Evolutionary conservation across 1,284 basidiomycete species (phyloP).

Genomic region (Cryptococcus depauperatus): DNA sequence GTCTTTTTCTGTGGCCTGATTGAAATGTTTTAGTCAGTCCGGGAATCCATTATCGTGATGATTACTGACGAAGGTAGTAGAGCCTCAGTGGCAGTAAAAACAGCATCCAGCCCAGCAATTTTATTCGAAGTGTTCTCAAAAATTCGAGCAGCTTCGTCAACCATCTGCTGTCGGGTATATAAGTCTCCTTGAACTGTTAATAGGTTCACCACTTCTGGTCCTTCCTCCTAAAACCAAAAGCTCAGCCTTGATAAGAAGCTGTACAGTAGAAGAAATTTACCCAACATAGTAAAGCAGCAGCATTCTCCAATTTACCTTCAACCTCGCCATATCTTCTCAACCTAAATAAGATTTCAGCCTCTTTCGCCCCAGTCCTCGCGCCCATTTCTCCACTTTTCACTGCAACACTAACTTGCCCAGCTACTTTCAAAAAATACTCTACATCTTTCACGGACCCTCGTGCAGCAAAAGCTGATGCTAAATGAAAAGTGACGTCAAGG

Average conservation of each 20-base stretch:
- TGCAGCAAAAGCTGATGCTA: slow-evolving; percentile 56
- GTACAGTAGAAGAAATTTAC: slow-evolving; percentile 17
- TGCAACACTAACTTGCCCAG: slow-evolving; percentile 58
- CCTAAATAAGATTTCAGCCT: slow-evolving; percentile 61
- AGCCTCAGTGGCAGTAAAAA: slow-evolving; percentile 30
- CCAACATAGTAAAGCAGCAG: slow-evolving; percentile 40
- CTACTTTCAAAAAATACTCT: slow-evolving; percentile 70
- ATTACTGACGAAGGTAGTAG: slow-evolving; percentile 24
- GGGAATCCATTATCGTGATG: slow-evolving; percentile 44
- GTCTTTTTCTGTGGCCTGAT: slow-evolving; percentile 14
- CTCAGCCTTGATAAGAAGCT: not conserved
- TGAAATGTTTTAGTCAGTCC: too few relatives aligned
- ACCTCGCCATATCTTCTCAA: slow-evolving; percentile 56
- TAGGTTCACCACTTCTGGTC: slow-evolving; percentile 55
- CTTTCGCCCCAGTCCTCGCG: slow-evolving; percentile 57
- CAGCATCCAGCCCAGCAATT: slow-evolving; percentile 29
- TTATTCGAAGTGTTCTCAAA: slow-evolving; percentile 35
- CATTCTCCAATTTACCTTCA: slow-evolving; percentile 51
- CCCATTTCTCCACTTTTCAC: slow-evolving; percentile 58
- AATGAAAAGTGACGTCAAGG: slow-evolving; percentile 56
- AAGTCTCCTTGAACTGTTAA: slow-evolving; percentile 54
- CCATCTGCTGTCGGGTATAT: slow-evolving; percentile 47
- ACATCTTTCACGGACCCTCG: slow-evolving; percentile 73
- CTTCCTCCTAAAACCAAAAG: slow-evolving; percentile 17
- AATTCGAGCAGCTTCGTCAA: slow-evolving; percentile 49